Base-by-base conservation (phyloP, 176 grass and related monocot species). In the Carex kokanica region DNA sequence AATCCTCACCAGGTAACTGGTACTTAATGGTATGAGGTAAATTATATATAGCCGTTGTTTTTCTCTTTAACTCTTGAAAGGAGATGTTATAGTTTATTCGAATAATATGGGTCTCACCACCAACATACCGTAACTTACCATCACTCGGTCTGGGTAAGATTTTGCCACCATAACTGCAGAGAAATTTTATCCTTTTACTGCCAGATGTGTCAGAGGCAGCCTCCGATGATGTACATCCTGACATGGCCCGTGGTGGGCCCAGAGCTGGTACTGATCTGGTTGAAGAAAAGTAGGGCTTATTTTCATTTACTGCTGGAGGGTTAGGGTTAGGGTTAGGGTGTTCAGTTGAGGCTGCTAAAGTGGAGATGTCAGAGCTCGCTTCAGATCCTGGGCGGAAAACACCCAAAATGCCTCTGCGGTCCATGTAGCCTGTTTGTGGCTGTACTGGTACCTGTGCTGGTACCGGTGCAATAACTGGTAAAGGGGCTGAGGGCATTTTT, bases 91-190 rank as follows among this genome's bases (percentile, higher is more conserved):
- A 87, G 40, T 54, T 93, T 58, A 99, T 87, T 81, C 91, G 93
- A 69, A 99, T 86, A 85, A 99, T 96, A 70, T 80, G 93, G 2
- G 97, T 99, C 85, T 99, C 97, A 63, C 97, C 97, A 84, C 97
- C 97, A 43, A 92, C 97, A 88, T 99, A 94, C 36, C 97, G 94
- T 56, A 94, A 88, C 69, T 99, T 99, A 31, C 97, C 93, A 74
- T 99, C 97, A 64, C 93, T 96, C 2, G 97, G 97, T 47, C 97
- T 70, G 31, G 93, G 93, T 83, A 99, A 89, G 69, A 99, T 99
- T 86, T 93, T 99, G 0, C 97, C 97, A 27, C 93, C 97, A 79
- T 93, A 96, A 86, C 93, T 96, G 82, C 97, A 99, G 18, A 99
- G 88, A 86, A 93, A 84, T 83, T 99, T 99, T 75, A 96, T 86